Conservation (phyloP, 345 rosid species). For the Lumnitzera racemosa region DNA sequence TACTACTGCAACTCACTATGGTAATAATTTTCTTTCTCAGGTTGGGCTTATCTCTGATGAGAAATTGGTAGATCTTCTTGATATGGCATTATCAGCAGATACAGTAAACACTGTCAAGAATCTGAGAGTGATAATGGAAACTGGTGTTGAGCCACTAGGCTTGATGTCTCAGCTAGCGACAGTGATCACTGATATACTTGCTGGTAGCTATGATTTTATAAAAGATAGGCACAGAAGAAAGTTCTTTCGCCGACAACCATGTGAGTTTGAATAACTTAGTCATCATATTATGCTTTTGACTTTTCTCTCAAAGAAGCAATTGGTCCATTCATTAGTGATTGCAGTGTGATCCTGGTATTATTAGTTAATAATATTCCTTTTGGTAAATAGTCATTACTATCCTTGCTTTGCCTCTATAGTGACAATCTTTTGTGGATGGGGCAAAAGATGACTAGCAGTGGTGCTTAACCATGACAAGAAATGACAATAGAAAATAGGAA, state of each 20-base stretch:
- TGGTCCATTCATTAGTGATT: no score
- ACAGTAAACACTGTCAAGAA: slow-evolving; percentile 95
- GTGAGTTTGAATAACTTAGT: slow-evolving; percentile 33
- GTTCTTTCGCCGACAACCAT: slow-evolving; percentile 69
- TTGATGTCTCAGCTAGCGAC: slow-evolving; percentile 99
- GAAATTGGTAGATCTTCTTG: slow-evolving; percentile 96
- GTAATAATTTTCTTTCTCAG: slow-evolving; percentile 25
- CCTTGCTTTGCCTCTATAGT: not conserved
- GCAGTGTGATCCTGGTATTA: no score
- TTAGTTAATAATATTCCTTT: not conserved
- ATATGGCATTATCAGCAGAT: slow-evolving; percentile 96
- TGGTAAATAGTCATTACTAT: not conserved
- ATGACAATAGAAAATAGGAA: no score
- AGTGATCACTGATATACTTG: slow-evolving; percentile 86
- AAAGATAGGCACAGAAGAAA: slow-evolving; percentile 66
- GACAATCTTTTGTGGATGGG: not conserved
- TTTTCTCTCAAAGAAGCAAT: no score
- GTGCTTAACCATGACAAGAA: no score
- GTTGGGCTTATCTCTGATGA: slow-evolving; percentile 96
- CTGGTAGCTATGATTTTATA: slow-evolving; percentile 79
- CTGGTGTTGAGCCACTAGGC: slow-evolving; percentile 88
- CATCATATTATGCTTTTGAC: no score
- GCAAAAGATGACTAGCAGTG: no score
- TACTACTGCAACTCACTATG: no score
- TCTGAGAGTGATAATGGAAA: slow-evolving; percentile 85